phyloP scores from a whole-genome alignment of 768 basidiomycete species.

The Mycena rosella region DNA sequence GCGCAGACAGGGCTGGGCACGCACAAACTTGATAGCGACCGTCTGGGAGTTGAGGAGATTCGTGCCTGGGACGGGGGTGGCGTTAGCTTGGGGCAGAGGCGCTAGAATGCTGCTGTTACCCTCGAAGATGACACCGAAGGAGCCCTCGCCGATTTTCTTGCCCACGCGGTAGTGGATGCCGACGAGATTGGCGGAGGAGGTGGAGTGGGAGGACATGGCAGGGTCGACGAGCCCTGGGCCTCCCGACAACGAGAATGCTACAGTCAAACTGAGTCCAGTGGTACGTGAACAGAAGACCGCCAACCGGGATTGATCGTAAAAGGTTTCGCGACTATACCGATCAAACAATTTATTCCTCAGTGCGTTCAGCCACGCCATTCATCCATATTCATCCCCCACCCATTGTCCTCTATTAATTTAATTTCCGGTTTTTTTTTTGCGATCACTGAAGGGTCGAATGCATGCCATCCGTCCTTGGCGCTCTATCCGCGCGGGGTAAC shows the following conservation, averaged over 20 bases:
- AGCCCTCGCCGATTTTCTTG: slow-evolving; percentile 99
- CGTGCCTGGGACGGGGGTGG: slow-evolving; percentile 74
- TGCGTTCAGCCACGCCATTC: too few relatives aligned
- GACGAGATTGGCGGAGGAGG: slow-evolving; percentile 81
- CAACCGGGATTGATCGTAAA: background rate
- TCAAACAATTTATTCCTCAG: too few relatives aligned
- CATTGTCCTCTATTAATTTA: background rate
- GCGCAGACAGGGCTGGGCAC: slow-evolving; percentile 49
- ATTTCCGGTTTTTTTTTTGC: background rate
- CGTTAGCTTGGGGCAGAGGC: slow-evolving; percentile 17
- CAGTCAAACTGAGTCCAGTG: slow-evolving; percentile 5
- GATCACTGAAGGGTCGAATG: too few relatives aligned
- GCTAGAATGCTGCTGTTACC: slow-evolving; percentile 55
- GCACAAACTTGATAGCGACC: slow-evolving; percentile 99
- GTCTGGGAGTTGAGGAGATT: slow-evolving; percentile 98
- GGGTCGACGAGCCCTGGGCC: slow-evolving; percentile 18
- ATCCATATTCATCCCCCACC: too few relatives aligned
- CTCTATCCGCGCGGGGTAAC: background rate
- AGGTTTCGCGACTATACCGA: too few relatives aligned
- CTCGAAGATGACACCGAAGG: slow-evolving; percentile 96
- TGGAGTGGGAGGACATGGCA: slow-evolving; percentile 70
- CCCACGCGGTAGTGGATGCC: slow-evolving; percentile 98
- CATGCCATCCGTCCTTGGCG: too few relatives aligned
- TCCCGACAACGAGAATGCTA: slow-evolving; percentile 1
- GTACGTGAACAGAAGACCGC: slow-evolving; percentile 8